Evolutionary conservation across 306 rosid species (phyloP).

Genomic region (Vigna angularis): DNA sequence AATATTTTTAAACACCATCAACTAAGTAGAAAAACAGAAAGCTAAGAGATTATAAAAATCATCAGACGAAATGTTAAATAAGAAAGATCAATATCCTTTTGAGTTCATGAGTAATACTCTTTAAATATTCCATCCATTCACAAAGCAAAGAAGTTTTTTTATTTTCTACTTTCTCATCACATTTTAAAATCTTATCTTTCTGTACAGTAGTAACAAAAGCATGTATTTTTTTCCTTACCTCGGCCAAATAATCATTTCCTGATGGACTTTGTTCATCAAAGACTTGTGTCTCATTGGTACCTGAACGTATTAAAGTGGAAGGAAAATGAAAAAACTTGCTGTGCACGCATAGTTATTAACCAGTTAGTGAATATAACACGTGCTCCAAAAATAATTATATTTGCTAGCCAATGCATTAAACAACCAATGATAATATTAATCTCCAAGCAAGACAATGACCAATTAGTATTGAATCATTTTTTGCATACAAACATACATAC

Average conservation of each 20-base stretch:
- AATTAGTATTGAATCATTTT: conserved; percentile 32
- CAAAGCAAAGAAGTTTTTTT: not conserved
- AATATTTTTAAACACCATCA: not conserved
- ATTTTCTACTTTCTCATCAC: not conserved
- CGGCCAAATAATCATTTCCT: conserved; percentile 92
- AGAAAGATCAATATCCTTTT: conserved; percentile 14
- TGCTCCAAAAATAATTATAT: conserved; percentile 12
- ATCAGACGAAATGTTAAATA: conserved; percentile 11
- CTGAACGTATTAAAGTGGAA: conserved; percentile 51
- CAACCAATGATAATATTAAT: conserved; percentile 6
- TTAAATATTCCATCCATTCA: conserved; percentile 2
- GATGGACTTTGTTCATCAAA: conserved; percentile 92
- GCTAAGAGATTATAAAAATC: conserved; percentile 10
- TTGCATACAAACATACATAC: conserved; percentile 59
- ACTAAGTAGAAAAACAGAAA: not conserved
- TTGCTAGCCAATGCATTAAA: conserved; percentile 1
- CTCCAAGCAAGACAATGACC: conserved; percentile 5
- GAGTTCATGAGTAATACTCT: not conserved
- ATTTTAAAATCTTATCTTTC: not conserved
- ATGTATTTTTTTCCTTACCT: conserved; percentile 59
- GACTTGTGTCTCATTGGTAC: conserved; percentile 73
- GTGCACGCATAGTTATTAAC: not conserved
- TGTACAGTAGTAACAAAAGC: conserved; percentile 3
- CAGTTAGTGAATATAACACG: conserved; percentile 4
- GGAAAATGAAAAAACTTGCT: conserved; percentile 29